These are phyloP conservation scores for Lachnellula cervina DNA, from an alignment of 2,329 filamentous ascomycete genomes.

Conservation along the genomic window DNA sequence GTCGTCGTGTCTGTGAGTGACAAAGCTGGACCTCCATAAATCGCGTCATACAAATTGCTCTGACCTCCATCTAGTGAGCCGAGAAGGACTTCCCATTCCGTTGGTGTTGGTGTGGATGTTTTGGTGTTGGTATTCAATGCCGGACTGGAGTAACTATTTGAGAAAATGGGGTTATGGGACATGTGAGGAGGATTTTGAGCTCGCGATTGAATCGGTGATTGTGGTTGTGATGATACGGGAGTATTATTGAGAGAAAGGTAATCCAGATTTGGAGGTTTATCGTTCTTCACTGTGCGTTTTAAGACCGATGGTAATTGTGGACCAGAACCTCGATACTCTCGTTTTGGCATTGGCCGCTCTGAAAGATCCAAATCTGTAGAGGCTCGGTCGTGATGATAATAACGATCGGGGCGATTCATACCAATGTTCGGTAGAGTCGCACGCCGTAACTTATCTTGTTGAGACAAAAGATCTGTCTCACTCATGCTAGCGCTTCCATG, in stretches of 20 bases:
- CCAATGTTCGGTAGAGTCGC: slow-evolving; percentile 47
- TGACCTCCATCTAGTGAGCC: slow-evolving; percentile 74
- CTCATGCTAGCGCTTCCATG: slow-evolving; percentile 41
- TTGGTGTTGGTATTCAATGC: slow-evolving; percentile 35
- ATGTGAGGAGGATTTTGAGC: slow-evolving; percentile 36
- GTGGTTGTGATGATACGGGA: slow-evolving; percentile 43
- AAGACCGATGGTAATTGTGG: slow-evolving; percentile 18
- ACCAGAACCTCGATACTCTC: slow-evolving; percentile 34
- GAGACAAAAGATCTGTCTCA: slow-evolving; percentile 48
- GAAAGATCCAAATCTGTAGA: slow-evolving; percentile 22
- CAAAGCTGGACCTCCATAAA: slow-evolving; percentile 61
- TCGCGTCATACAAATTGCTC: slow-evolving; percentile 79
- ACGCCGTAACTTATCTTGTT: slow-evolving; percentile 54
- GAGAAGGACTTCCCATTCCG: slow-evolving; percentile 79
- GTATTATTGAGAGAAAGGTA: slow-evolving; percentile 52
- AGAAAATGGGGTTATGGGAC: slow-evolving; percentile 31
- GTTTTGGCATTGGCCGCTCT: slow-evolving; percentile 35
- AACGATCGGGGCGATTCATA: slow-evolving; percentile 15
- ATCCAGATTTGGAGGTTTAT: slow-evolving; percentile 48
- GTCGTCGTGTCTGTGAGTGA: slow-evolving; percentile 17
- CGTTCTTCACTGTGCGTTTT: slow-evolving; percentile 13
- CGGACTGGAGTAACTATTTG: slow-evolving; percentile 22
- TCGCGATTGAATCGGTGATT: slow-evolving; percentile 38
- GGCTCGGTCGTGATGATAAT: slow-evolving; percentile 23
- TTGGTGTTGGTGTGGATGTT: slow-evolving; percentile 47